Conservation (phyloP, 2,329 filamentous ascomycete genomes). For the Penicillium brasilianum region DNA sequence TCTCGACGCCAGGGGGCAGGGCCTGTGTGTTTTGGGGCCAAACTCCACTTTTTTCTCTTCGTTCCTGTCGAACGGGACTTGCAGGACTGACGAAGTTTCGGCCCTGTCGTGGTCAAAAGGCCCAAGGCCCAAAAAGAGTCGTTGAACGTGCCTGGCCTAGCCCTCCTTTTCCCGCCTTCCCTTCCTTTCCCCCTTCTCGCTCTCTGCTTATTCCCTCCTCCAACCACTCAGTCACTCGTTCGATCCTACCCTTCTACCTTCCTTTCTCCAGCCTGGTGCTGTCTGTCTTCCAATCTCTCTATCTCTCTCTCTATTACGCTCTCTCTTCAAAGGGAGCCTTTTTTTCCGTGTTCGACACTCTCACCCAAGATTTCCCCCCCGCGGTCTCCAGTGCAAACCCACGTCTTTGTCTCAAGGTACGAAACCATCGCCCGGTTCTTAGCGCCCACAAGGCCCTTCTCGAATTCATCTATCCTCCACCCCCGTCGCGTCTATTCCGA, state of each 20-base stretch:
- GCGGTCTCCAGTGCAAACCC: constrained; percentile 9
- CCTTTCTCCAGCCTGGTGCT: constrained; percentile 42
- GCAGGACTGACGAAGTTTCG: neutral
- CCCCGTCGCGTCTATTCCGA: neutral
- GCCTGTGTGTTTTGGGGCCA: constrained; percentile 20
- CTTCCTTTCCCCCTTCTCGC: constrained; percentile 22
- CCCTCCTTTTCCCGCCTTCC: constrained; percentile 11
- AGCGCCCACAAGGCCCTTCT: neutral
- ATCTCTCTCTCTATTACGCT: constrained; percentile 20
- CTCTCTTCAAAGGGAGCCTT: constrained; percentile 11
- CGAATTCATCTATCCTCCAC: neutral
- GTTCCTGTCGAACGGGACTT: neutral
- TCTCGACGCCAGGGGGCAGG: constrained; percentile 32
- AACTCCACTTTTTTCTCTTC: constrained; percentile 17
- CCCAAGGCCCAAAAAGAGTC: neutral
- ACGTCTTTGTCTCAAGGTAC: constrained; percentile 28
- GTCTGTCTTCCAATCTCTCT: constrained; percentile 21
- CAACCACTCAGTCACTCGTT: constrained; percentile 14
- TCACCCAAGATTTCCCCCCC: constrained; percentile 1
- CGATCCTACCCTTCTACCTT: constrained; percentile 30
- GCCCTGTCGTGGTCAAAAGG: too few species aligned
- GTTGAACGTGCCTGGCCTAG: constrained; percentile 3
- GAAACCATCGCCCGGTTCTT: constrained; percentile 3
- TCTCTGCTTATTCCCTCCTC: constrained; percentile 16
- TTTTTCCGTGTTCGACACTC: constrained; percentile 3